phyloP scores from a whole-genome alignment of 768 basidiomycete species.

The Suillus placidus region DNA sequence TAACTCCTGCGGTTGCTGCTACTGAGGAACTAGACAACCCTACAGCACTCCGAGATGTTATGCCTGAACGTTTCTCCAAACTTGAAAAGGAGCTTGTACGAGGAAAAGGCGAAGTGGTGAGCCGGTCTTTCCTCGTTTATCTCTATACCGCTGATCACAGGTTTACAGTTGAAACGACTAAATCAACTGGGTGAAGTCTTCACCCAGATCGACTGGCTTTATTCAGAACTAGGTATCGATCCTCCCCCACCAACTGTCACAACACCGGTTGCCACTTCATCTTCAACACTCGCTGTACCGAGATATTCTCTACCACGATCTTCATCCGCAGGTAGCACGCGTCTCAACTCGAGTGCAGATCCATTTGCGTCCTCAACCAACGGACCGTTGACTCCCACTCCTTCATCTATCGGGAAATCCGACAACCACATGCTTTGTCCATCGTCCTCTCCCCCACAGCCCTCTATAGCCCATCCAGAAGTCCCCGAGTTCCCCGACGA shows the following conservation, averaged over 20 bases:
- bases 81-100: conserved; percentile 84
- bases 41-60: conserved; percentile 64
- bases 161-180: conserved; percentile 65
- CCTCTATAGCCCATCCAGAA: conserved; percentile 16
- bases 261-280: conserved; percentile 36
- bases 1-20: conserved; percentile 47
- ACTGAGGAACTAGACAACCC: conserved; percentile 44
- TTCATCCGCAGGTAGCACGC: conserved; percentile 40
- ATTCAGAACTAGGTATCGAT: conserved; percentile 77
- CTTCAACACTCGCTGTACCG: conserved; percentile 41
- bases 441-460: conserved; percentile 20
- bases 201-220: conserved; percentile 79
- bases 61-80: conserved; percentile 76
- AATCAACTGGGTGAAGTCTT: conserved; percentile 63
- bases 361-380: conserved; percentile 29
- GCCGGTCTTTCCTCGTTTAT: conserved; percentile 30
- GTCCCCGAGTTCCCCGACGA: conserved; percentile 30
- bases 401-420: conserved; percentile 42
- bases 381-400: conserved; percentile 47
- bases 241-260: conserved; percentile 58
- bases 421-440: conserved; percentile 40
- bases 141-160: conserved; percentile 8
- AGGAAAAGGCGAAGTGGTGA: conserved; percentile 84
- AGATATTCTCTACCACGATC: conserved; percentile 45
- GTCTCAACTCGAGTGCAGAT: conserved; percentile 23